Conservation (phyloP, 192 early-diverging fungal genomes). For the Coemansia sp. region DNA sequence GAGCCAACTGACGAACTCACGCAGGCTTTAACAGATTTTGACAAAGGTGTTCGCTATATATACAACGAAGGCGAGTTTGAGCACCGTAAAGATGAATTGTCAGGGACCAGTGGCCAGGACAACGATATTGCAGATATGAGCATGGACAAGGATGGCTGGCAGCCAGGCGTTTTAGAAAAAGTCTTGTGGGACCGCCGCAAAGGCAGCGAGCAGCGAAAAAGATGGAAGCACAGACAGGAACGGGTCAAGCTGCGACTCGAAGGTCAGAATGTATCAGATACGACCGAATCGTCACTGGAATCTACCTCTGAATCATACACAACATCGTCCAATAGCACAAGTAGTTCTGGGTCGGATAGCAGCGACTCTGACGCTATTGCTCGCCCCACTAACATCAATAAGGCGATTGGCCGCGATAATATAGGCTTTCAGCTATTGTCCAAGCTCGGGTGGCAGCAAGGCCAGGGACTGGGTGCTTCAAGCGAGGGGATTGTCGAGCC, state of each 20-base stretch:
- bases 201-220: constrained; percentile 14
- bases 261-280: constrained; percentile 14
- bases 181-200: constrained; percentile 39
- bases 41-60: constrained; percentile 33
- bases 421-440: constrained; percentile 42
- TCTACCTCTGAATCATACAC: constrained; percentile 11
- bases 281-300: background rate
- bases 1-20: constrained; percentile 17
- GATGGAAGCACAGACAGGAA: constrained; percentile 27
- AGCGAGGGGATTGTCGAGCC: constrained; percentile 45
- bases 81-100: constrained; percentile 10
- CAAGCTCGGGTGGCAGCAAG: constrained; percentile 51
- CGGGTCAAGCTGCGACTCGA: constrained; percentile 11
- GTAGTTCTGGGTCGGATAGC: background rate
- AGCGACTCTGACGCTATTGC: background rate
- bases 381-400: constrained; percentile 22
- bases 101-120: background rate
- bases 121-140: background rate
- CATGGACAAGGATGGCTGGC: constrained; percentile 44
- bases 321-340: background rate
- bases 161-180: constrained; percentile 26
- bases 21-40: constrained; percentile 26
- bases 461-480: constrained; percentile 40
- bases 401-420: constrained; percentile 45
- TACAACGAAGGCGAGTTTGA: constrained; percentile 36